These are phyloP conservation scores for Metschnikowia chrysomelidarum DNA, from an alignment of 805 yeast species.

Conservation along the genomic window DNA sequence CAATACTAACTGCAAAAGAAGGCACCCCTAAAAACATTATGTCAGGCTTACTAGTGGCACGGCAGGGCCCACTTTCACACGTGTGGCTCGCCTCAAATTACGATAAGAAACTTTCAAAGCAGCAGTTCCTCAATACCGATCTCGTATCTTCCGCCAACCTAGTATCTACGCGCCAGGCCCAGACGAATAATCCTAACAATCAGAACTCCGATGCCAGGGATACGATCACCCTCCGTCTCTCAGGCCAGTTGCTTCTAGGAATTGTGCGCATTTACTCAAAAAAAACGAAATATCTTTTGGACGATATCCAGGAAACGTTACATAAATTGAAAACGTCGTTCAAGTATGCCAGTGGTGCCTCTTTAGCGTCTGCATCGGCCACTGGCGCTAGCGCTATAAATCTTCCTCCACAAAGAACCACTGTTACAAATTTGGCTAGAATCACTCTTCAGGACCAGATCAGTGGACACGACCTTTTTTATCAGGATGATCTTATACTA, in stretches of 20 bases:
- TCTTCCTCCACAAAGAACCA: slow-evolving; percentile 58
- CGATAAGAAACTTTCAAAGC: slow-evolving; percentile 71
- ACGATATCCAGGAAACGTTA: slow-evolving; percentile 78
- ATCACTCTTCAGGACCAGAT: slow-evolving; percentile 73
- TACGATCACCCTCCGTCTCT: slow-evolving; percentile 72
- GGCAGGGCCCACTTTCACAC: slow-evolving; percentile 81
- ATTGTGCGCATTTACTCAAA: slow-evolving; percentile 83
- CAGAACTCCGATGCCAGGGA: slow-evolving; percentile 19
- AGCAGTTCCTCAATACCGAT: slow-evolving; percentile 69
- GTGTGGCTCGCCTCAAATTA: slow-evolving; percentile 93
- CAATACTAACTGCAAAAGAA: background rate
- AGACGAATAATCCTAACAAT: slow-evolving; percentile 20
- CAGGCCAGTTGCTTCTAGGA: slow-evolving; percentile 85
- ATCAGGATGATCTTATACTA: slow-evolving; percentile 54
- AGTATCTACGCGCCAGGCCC: slow-evolving; percentile 59
- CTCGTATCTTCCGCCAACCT: slow-evolving; percentile 50
- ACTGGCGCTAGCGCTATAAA: slow-evolving; percentile 47
- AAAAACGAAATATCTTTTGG: slow-evolving; percentile 77
- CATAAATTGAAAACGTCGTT: slow-evolving; percentile 69
- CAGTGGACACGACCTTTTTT: slow-evolving; percentile 70
- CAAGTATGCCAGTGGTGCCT: slow-evolving; percentile 37
- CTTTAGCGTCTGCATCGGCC: slow-evolving; percentile 15
- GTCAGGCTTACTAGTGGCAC: slow-evolving; percentile 39
- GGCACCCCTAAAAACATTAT: slow-evolving; percentile 5
- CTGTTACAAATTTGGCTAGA: slow-evolving; percentile 55